Evolutionary conservation across 2,329 filamentous ascomycete species (phyloP), one percentile per base, ranked within the genome.

Genomic region (Colletotrichum liaoningense): DNA sequence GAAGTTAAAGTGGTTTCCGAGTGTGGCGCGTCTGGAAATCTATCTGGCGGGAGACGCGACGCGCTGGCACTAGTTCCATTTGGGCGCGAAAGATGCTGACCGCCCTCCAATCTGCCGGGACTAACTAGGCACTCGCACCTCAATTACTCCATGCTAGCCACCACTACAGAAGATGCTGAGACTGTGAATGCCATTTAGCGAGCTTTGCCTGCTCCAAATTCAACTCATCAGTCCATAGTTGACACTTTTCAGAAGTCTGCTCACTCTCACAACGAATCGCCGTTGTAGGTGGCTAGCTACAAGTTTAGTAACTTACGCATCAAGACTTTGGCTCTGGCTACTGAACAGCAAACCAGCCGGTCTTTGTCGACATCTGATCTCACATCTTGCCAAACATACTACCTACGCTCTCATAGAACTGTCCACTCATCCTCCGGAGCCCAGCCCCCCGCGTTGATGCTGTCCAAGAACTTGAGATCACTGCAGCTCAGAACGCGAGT

Each of bases 11-110:
- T 69, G 72, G 70, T 73, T 65, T 54, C 63, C 56, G 35, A 2
- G 57, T 49, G 52, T 60, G 63, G 62, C 66, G 74, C 75, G 75
- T 74, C 55, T 71, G 52, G 56, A 16, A 2, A 55, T 55, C 46
- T 66, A 63, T 69, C 59, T 67, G 70, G 65, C 28, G 49, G 58
- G 24, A 38, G 69, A 73, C 73, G 73, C 73, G 75, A 67, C 75
- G 73, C 67, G 75, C 69, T 24, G 4, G 64, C 42, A 65, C 75
- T 76, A 76, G 55, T 28, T 35, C 33, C 3, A 7, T 35, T 54
- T 30, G 3, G 60, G 3, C 19, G 22, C 6, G 0, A 3, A 1
- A 4, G 1, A 1, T 28, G 22, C 58, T 57, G 59, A 73, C 66
- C 66, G 66, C 70, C 38, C n/a, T n/a, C 4, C 16, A 2, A 9